phyloP scores from a whole-genome alignment of 169 alveolate genomes.

The Eimeria acervulina region DNA sequence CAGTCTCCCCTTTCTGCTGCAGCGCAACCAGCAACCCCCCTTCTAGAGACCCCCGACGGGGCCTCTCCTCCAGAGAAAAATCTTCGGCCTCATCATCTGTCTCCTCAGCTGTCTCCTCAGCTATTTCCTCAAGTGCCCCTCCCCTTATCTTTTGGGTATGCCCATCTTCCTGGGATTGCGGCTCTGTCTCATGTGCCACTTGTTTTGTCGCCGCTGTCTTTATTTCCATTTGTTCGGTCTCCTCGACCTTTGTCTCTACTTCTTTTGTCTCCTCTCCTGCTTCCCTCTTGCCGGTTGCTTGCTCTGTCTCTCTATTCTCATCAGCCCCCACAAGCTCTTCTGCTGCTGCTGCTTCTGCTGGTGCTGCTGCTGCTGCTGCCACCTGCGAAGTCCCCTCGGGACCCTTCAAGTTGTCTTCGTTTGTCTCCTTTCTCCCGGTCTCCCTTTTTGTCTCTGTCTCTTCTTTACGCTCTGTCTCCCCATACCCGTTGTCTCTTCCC shows the following conservation, averaged over 20 bases:
- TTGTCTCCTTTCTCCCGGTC: background rate
- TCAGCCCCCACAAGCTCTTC: background rate
- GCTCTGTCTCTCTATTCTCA: background rate
- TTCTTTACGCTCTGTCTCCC: background rate
- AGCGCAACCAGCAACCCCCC: background rate
- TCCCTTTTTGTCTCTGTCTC: background rate
- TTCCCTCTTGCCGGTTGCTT: background rate
- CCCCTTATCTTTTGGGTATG: background rate
- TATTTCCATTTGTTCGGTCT: background rate
- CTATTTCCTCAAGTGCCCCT: background rate
- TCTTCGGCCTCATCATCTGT: constrained; percentile 1
- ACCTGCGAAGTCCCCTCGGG: background rate
- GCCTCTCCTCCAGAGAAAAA: background rate
- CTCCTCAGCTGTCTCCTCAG: constrained; percentile 10
- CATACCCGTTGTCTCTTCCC: background rate
- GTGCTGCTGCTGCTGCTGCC: constrained; percentile 42
- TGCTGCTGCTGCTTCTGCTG: constrained; percentile 17
- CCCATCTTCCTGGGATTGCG: background rate
- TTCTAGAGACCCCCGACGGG: background rate
- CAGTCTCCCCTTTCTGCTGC: constrained; percentile 40
- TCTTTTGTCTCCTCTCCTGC: background rate
- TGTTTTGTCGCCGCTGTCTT: no score
- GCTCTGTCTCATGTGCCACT: no score
- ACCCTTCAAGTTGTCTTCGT: background rate
- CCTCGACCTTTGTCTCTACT: background rate